Evolutionary conservation across 2,329 filamentous ascomycete genomes (phyloP).

Genomic region (Tolypocladium ovalisporum): DNA sequence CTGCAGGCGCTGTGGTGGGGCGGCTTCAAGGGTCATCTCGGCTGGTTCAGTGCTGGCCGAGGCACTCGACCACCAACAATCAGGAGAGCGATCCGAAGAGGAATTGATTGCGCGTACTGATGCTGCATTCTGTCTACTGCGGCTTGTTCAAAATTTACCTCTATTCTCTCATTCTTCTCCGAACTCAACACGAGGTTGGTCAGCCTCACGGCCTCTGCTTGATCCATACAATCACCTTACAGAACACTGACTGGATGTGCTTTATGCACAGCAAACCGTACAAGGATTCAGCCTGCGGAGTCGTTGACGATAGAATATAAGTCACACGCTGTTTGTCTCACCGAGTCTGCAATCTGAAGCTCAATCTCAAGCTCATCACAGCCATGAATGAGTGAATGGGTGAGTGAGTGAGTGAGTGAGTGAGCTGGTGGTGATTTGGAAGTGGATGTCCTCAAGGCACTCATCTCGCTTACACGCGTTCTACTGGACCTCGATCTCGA

Average conservation of each 20-base stretch:
- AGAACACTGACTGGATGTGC: too few relatives aligned
- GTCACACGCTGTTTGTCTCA: neutral
- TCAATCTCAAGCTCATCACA: neutral
- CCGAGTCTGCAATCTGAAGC: neutral
- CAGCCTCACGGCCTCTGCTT: neutral
- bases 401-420: too few relatives aligned
- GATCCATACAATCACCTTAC: too few relatives aligned
- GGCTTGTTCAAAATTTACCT: neutral
- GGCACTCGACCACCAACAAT: too few relatives aligned
- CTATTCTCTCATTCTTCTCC: neutral
- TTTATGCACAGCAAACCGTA: neutral
- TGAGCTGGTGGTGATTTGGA: too few relatives aligned
- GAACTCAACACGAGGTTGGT: neutral
- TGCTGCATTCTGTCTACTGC: neutral
- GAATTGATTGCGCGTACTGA: neutral
- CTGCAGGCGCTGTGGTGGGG: neutral
- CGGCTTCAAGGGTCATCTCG: neutral
- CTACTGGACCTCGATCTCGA: neutral
- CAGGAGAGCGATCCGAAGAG: neutral
- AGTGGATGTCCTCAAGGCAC: neutral
- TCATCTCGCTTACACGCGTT: neutral
- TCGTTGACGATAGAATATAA: too few relatives aligned
- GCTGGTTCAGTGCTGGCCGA: neutral
- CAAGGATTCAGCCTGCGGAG: too few relatives aligned
- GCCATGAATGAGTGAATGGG: neutral